Evolutionary conservation across 2,329 filamentous ascomycete species (phyloP), one percentile per base, ranked within the genome.

Genomic region (Helotiales sp.): DNA sequence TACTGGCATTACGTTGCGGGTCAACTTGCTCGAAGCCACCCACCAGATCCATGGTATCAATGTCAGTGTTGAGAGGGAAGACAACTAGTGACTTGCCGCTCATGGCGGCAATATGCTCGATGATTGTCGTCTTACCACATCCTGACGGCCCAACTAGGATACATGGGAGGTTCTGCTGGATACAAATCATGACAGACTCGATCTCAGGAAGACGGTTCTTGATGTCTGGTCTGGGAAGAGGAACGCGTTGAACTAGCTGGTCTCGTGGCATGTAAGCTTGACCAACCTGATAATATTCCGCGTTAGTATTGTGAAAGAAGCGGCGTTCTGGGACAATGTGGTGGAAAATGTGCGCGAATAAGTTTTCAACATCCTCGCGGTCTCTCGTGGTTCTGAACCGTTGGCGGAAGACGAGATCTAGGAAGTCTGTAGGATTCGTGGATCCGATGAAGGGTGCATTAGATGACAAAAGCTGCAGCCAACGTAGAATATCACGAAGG

Each of bases 1-100:
- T 77, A 54, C 88, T 86, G 4, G 90, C 78, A 60, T 89, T 84
- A 55, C 93, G 83, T 52, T 89, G 80, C 22, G 90, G 86, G 70
- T 99, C 95, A 17, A 91, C 87, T 74, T 99, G 95, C 72, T 99
- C 95, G 70, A 96, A 99, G 0, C 95, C 95, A 68, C 95, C 95
- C 56, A 99, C 91, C 55, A 99, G 84, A 73, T 99, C 95, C 86
- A 96, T 96, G 0, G 93, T 93, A 72, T 99, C 95, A 44, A 96
- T 90, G 67, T 99, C 96, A 6, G 93, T 88, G 70, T 96, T 99
- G 75, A 99, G 85, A 0, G 93, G 87, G 67, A 98, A 90, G 15
- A 91, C 89, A 30, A 93, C 83, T 3, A 98, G 77, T 1, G 85
- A 80, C 55, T 88, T 88, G 24, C 95, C 95, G 40, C 85, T 84